phyloP scores from a whole-genome alignment of 768 basidiomycete genomes.

The Mycena floridula region DNA sequence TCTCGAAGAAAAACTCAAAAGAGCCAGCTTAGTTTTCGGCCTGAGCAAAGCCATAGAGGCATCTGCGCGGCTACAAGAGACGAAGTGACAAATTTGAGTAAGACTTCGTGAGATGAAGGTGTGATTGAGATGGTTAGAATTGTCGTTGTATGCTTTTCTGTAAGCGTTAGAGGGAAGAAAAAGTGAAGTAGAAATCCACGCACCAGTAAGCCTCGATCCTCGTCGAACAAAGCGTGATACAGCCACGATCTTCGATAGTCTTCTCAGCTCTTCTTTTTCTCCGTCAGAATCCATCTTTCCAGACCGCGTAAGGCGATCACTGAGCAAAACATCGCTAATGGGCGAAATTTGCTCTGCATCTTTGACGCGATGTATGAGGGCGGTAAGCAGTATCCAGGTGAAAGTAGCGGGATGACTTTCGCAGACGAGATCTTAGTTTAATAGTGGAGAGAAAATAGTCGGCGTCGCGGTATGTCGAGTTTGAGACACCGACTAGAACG shows the following conservation, averaged over 20 bases:
- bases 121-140: slow-evolving; percentile 4
- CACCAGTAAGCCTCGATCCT: slow-evolving; percentile 53
- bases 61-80: slow-evolving; percentile 38
- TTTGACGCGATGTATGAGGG: slow-evolving; percentile 79
- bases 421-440: slow-evolving; percentile 46
- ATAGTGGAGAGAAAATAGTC: slow-evolving; percentile 52
- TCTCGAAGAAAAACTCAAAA: no score
- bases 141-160: not conserved
- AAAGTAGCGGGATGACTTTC: slow-evolving; percentile 35
- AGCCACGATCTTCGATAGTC: slow-evolving; percentile 50
- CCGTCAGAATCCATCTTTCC: slow-evolving; percentile 23
- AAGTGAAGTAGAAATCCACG: not conserved
- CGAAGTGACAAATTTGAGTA: slow-evolving; percentile 34
- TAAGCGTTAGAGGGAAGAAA: not conserved
- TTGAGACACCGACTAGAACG: slow-evolving; percentile 64
- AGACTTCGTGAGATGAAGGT: not conserved
- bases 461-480: slow-evolving; percentile 72
- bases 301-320: slow-evolving; percentile 21
- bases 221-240: slow-evolving; percentile 59
- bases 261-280: no score
- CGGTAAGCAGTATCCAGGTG: slow-evolving; percentile 65
- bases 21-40: slow-evolving; percentile 56
- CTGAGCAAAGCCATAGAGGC: slow-evolving; percentile 43
- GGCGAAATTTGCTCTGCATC: slow-evolving; percentile 55
- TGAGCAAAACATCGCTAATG: slow-evolving; percentile 47